These are phyloP conservation scores for Jackrogersella multiformis DNA, from an alignment of 495 filamentous ascomycete species.

Conservation along the genomic window DNA sequence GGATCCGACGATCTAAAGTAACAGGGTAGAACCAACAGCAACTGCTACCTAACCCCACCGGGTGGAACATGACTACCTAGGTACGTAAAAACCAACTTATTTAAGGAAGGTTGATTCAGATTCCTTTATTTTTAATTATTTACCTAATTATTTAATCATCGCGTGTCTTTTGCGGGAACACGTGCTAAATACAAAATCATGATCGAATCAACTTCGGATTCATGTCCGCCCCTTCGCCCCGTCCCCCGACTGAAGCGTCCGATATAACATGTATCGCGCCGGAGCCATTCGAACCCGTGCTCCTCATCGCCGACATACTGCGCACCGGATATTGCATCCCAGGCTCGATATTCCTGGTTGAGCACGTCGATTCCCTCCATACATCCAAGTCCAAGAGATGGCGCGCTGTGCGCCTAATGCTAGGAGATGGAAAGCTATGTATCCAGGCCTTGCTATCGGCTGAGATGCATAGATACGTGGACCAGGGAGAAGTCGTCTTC, in stretches of 20 bases:
- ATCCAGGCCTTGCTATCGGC: slow-evolving; percentile 54
- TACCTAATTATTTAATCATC: background rate
- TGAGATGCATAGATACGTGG: slow-evolving; percentile 51
- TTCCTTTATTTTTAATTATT: slow-evolving; percentile 15
- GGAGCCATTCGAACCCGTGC: slow-evolving; percentile 45
- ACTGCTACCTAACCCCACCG: too few relatives aligned
- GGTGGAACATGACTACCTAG: too few relatives aligned
- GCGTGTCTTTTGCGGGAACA: slow-evolving; percentile 21
- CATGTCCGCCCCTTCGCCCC: slow-evolving; percentile 36
- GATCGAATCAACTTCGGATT: slow-evolving; percentile 24
- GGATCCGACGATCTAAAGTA: too few relatives aligned
- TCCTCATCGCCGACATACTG: slow-evolving; percentile 51
- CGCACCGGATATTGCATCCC: slow-evolving; percentile 51
- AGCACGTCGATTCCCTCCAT: slow-evolving; percentile 48
- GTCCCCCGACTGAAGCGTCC: slow-evolving; percentile 13
- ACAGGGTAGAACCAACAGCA: background rate
- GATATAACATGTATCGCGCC: slow-evolving; percentile 47
- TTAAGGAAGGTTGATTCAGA: slow-evolving; percentile 22
- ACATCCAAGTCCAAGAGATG: slow-evolving; percentile 37
- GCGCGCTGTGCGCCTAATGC: slow-evolving; percentile 48
- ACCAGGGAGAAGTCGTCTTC: slow-evolving; percentile 48
- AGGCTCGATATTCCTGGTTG: slow-evolving; percentile 56
- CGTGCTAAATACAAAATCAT: slow-evolving; percentile 18
- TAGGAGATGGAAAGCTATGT: slow-evolving; percentile 57
- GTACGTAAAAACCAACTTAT: background rate